Evolutionary conservation across 306 rosid species (phyloP), one percentile per base, ranked within the genome.

Genomic region (Quercus alba): DNA sequence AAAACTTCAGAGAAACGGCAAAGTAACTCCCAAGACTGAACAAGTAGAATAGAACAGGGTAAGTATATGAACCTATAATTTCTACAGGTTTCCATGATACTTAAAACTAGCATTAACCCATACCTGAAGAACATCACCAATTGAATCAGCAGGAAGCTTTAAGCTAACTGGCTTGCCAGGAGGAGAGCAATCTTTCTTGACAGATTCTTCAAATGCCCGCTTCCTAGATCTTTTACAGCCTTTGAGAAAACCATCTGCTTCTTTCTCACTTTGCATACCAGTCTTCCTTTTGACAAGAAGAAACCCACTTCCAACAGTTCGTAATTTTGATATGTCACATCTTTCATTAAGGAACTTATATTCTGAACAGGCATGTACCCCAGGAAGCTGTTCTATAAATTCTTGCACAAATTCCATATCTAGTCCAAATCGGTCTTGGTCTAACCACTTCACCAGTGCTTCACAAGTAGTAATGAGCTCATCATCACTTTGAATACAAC

Each of bases 101-200:
- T 25, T 55, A 78, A 70, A 74, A 51, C 72, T 52, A 77, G 76
- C 46, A 76, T 73, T 55, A 46, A 76, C 17, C 54, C 64, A 70
- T 87, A 94, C 99, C 99, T 93, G 97, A 82, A 88, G 89, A 73
- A 93, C 87, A 75, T 92, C 97, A 80, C 94, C 97, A 84, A 84
- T 85, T 75, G 87, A 89, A 71, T 88, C 95, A 33, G 76, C 78
- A 66, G 92, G 92, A 90, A 92, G 83, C 79, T 75, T 87, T 31
- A 80, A 87, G 88, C 93, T 90, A 77, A 94, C 73, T 62, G 87
- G 86, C 82, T 87, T 94, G 84, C 99, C 99, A 64, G 82, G 89
- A 86, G 99, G 99, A 72, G 90, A 97, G 80, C 72, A 85, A 76
- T 83, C 82, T 74, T 81, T 85, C 85, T 73, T 75, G 30, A 68